Evolutionary conservation across 129 eudicot genomes (phyloP).

Genomic region (Chrysanthemum makinoi): DNA sequence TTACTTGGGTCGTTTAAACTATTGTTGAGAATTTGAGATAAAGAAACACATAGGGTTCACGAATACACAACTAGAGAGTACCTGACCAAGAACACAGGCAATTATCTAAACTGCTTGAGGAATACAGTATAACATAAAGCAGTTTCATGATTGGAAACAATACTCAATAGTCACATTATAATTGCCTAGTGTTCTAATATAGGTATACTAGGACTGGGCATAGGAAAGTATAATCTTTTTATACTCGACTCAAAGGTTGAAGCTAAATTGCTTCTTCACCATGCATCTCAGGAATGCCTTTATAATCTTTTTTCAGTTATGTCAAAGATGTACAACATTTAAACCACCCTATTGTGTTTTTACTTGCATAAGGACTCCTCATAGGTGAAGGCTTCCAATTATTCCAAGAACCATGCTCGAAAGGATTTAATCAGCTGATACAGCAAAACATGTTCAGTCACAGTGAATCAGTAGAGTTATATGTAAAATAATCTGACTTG

Average conservation of each 20-base stretch:
- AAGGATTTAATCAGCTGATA: not conserved
- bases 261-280: too few relatives aligned
- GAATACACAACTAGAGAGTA: too few relatives aligned
- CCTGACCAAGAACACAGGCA: too few relatives aligned
- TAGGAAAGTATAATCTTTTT: not conserved
- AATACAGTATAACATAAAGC: too few relatives aligned
- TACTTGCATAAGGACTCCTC: not conserved
- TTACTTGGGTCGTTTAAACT: too few relatives aligned
- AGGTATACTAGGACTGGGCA: not conserved
- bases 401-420: constrained; percentile 3
- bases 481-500: not conserved
- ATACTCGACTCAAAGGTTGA: too few relatives aligned
- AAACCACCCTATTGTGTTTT: not conserved
- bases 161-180: not conserved
- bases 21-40: too few relatives aligned
- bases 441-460: not conserved
- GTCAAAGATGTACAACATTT: not conserved
- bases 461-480: not conserved
- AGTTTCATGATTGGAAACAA: not conserved
- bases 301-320: not conserved
- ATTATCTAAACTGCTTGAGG: too few relatives aligned
- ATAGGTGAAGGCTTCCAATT: not conserved
- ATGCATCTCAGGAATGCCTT: too few relatives aligned
- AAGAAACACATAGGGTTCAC: too few relatives aligned
- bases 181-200: not conserved